A percentile compares a stretch with the other conserved stretches of the same genome.
Conservation (phyloP, 208 protist genomes). For the Leishmania guyanensis region DNA sequence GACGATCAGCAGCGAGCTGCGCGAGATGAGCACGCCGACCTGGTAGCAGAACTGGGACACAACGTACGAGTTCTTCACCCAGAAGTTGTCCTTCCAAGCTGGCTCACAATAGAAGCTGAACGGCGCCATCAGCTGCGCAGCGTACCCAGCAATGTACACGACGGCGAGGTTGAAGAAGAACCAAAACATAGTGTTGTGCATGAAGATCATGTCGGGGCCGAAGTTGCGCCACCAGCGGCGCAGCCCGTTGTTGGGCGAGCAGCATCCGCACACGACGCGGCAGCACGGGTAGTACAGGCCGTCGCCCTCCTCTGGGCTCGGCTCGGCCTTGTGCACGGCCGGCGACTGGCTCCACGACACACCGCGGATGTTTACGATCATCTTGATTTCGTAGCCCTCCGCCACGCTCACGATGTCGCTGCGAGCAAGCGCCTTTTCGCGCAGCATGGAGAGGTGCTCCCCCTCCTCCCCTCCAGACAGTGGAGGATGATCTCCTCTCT, state of each 20-base stretch:
- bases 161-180: constrained; percentile 78
- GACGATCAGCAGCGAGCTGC: constrained; percentile 75
- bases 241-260: constrained; percentile 11
- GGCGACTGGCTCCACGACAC: constrained; percentile 38
- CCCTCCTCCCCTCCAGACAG: constrained; percentile 34
- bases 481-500: constrained; percentile 32
- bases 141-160: constrained; percentile 90
- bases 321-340: neutral
- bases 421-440: constrained; percentile 13
- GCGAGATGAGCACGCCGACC: constrained; percentile 87
- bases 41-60: constrained; percentile 93
- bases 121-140: constrained; percentile 81
- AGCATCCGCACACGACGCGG: neutral
- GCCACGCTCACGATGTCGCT: constrained; percentile 18
- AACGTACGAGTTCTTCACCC: constrained; percentile 74
- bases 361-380: constrained; percentile 55
- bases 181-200: constrained; percentile 71
- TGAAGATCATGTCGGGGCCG: constrained; percentile 32
- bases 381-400: constrained; percentile 35
- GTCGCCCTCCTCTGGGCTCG: neutral
- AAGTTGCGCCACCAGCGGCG: constrained; percentile 58
- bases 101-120: constrained; percentile 69
- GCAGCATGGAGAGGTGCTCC: constrained; percentile 34
- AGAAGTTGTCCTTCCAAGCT: constrained; percentile 52
- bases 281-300: neutral